These are phyloP conservation scores for Amphibolis antarctica DNA, from an alignment of 106 monocot species.

Conservation along the genomic window DNA sequence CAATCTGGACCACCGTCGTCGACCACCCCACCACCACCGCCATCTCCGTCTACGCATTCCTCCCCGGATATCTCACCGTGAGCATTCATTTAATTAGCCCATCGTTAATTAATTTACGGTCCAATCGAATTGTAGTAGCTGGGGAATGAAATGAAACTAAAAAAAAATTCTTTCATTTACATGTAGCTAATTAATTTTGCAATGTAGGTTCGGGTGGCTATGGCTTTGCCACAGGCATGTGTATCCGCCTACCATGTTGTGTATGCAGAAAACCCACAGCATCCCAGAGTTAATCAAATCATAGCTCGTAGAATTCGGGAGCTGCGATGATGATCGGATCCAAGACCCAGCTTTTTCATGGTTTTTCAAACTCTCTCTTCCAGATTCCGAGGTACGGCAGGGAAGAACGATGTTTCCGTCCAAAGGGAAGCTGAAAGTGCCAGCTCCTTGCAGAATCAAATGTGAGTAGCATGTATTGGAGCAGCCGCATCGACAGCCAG, in stretches of 20 bases:
- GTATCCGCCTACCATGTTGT: constrained; percentile 16
- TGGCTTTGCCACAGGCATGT: constrained; percentile 24
- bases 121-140: too few relatives aligned
- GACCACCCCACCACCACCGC: not conserved
- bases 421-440: too few relatives aligned
- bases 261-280: constrained; percentile 13
- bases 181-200: too few relatives aligned
- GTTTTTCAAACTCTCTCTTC: too few relatives aligned
- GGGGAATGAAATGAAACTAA: too few relatives aligned
- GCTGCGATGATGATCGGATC: not conserved
- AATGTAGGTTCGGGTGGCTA: constrained; percentile 10
- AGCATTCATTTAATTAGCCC: not conserved
- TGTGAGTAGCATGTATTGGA: too few relatives aligned
- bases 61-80: constrained; percentile 20
- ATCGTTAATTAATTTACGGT: too few relatives aligned
- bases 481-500: too few relatives aligned
- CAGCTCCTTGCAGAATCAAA: too few relatives aligned
- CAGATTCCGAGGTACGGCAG: too few relatives aligned
- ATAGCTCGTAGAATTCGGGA: constrained; percentile 1
- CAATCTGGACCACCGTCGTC: constrained; percentile 5
- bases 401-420: too few relatives aligned
- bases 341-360: not conserved
- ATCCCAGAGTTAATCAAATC: not conserved
- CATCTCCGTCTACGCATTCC: constrained; percentile 10
- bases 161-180: too few relatives aligned